Evolutionary conservation across 1,139 yeast genomes (phyloP), one percentile per base, ranked within the genome.

Genomic region (Magnusiomyces clavatus): DNA sequence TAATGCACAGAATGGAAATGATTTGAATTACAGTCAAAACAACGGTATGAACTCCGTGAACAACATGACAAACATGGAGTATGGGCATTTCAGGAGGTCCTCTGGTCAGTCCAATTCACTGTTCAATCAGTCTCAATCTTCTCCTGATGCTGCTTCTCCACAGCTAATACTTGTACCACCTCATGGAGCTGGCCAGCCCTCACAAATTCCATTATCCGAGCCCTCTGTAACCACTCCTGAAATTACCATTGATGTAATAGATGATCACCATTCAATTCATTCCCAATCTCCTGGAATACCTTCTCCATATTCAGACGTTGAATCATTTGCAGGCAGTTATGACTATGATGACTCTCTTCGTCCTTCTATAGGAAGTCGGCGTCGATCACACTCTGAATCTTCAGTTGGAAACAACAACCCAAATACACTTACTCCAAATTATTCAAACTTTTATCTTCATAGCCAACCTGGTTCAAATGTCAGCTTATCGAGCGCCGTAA

Each of bases 301-400:
- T 38, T 36, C 51, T n/a, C 42, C 35, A 14, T 38, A 35, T n/a
- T 51, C 56, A 2, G 54, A 51, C 24, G 34, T 36, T n/a, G 54
- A 51, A 14, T 19, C 51, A 1, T 49, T 49, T 35, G 46, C 54
- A 3, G 24, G 42, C 1, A 19, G 49, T 16, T 37, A 37, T 1
- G 50, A 48, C 20, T 17, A 38, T 6, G 34, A 20, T 1, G 49
- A 47, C 12, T 40, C 47, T 20, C 50, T 6, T 31, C 53, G 57
- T 6, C 57, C 59, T 12, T 59, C 60, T 14, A 29, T 47, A 10
- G 31, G 51, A 12, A 49, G 46, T 37, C 56, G 62, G 11, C 56
- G 56, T 38, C 51, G 64, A 41, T 58, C 62, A 3, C 62, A 56
- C 34, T 60, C 63, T 1, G 63, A 60, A 42, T 58, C 62, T 8